These are phyloP conservation scores for Teratosphaeriaceae sp. DNA, from an alignment of 2,329 filamentous ascomycete genomes.

Conservation along the genomic window DNA sequence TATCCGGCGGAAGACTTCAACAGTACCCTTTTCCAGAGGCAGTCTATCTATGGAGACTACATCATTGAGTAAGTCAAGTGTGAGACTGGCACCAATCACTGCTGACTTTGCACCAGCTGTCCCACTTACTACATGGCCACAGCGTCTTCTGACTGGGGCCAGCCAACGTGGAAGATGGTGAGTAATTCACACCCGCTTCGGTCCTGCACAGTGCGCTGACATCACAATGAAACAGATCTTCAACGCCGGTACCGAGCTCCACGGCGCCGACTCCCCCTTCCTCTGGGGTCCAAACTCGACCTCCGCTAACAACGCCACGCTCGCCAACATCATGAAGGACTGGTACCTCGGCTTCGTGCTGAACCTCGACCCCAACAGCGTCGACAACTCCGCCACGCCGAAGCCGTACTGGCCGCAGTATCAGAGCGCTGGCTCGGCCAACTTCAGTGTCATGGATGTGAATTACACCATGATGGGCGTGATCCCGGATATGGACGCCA, in stretches of 20 bases:
- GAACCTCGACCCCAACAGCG: constrained; percentile 28
- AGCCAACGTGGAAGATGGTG: constrained; percentile 28
- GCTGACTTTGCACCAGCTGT: no score
- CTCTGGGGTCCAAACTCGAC: constrained; percentile 8
- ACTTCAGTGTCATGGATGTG: constrained; percentile 17
- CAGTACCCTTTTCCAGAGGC: constrained; percentile 30
- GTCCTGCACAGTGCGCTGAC: no score
- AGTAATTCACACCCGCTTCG: no score
- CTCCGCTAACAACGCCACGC: constrained; percentile 24
- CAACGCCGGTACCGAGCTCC: constrained; percentile 28
- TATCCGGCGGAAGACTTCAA: constrained; percentile 29
- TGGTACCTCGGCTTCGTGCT: constrained; percentile 31
- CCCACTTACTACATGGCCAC: constrained; percentile 32
- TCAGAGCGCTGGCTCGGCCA: constrained; percentile 5
- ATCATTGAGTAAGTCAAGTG: constrained; percentile 30
- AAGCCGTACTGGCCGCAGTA: constrained; percentile 28
- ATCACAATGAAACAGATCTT: no score
- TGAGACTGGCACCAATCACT: no score
- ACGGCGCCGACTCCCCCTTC: constrained; percentile 25
- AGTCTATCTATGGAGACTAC: constrained; percentile 36
- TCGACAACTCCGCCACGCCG: constrained; percentile 17
- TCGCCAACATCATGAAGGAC: constrained; percentile 29
- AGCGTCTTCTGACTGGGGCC: constrained; percentile 23
- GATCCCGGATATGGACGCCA: constrained; percentile 16
- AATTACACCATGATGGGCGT: constrained; percentile 19